Conservation (phyloP, 176 grass and related monocot species). For the Musa itinerans region DNA sequence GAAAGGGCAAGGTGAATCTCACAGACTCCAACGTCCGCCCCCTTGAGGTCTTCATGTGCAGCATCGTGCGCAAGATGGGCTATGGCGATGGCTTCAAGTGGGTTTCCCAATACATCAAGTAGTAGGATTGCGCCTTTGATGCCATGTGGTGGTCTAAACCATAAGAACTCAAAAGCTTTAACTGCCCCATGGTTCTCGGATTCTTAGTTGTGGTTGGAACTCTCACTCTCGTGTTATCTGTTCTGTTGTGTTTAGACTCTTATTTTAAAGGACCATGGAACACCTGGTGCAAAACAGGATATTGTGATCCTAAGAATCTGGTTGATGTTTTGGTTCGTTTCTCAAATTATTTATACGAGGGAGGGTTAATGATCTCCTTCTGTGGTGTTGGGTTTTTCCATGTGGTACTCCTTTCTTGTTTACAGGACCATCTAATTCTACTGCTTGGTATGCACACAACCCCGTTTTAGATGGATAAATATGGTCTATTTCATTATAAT, state of each 20-base stretch:
- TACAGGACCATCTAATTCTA: too few relatives aligned
- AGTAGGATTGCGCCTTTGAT: not conserved
- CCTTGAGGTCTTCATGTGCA: slow-evolving; percentile 7
- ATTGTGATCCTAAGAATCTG: not conserved
- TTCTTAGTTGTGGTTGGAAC: not conserved
- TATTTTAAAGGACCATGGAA: not conserved
- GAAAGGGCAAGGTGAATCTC: slow-evolving; percentile 8
- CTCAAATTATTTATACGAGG: not conserved
- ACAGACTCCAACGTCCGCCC: not conserved
- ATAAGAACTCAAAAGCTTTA: not conserved
- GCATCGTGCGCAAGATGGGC: slow-evolving; percentile 5
- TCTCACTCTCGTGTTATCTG: not conserved
- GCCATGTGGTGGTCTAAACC: not conserved
- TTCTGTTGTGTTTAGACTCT: not conserved
- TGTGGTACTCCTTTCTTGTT: too few relatives aligned
- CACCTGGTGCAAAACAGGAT: not conserved
- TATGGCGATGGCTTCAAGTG: slow-evolving; percentile 1
- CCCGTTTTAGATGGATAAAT: too few relatives aligned
- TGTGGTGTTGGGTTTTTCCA: too few relatives aligned
- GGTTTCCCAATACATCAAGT: slow-evolving; percentile 6
- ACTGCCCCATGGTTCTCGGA: not conserved
- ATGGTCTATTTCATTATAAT: too few relatives aligned
- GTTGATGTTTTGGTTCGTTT: not conserved
- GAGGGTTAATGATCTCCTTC: too few relatives aligned
- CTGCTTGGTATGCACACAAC: too few relatives aligned